Evolutionary conservation across 2,329 filamentous ascomycete species (phyloP).

Genomic region (Aspergillus amoenus): DNA sequence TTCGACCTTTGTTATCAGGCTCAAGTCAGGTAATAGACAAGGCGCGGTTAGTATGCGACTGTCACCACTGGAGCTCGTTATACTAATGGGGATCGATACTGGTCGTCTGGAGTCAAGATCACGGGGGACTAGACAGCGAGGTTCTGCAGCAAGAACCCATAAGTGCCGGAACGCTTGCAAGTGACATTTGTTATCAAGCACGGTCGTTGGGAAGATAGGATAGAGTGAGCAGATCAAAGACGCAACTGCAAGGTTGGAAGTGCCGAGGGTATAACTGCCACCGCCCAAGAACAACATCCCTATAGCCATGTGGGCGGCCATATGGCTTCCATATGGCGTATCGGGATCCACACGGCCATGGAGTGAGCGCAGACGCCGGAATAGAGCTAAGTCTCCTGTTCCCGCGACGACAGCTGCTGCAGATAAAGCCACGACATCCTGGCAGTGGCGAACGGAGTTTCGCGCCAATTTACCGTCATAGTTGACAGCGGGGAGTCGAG

Average conservation of each 20-base stretch:
- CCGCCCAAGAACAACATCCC: constrained; percentile 89
- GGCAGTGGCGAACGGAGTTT: constrained; percentile 83
- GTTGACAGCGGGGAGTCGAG: constrained; percentile 59
- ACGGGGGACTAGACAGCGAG: constrained; percentile 81
- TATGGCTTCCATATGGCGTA: constrained; percentile 87
- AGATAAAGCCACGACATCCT: constrained; percentile 81
- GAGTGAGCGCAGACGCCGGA: constrained; percentile 80
- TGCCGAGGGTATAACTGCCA: constrained; percentile 88
- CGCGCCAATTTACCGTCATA: constrained; percentile 85
- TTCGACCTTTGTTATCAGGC: constrained; percentile 38
- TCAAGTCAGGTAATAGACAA: constrained; percentile 54
- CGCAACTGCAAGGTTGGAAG: constrained; percentile 81
- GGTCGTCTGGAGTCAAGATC: constrained; percentile 83
- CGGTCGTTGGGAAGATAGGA: constrained; percentile 81
- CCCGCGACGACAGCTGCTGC: constrained; percentile 91
- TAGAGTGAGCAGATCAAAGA: constrained; percentile 89
- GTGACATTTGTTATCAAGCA: constrained; percentile 92
- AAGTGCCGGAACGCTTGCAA: constrained; percentile 95
- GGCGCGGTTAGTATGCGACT: constrained; percentile 48
- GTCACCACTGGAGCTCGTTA: constrained; percentile 55
- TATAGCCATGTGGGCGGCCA: constrained; percentile 88
- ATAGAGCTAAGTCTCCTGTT: constrained; percentile 81
- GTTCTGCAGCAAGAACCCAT: constrained; percentile 91
- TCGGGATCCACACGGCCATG: constrained; percentile 83
- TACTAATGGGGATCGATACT: constrained; percentile 68